Evolutionary conservation across 2,329 filamentous ascomycete genomes (phyloP).

Genomic region (Xylariaceae sp.): DNA sequence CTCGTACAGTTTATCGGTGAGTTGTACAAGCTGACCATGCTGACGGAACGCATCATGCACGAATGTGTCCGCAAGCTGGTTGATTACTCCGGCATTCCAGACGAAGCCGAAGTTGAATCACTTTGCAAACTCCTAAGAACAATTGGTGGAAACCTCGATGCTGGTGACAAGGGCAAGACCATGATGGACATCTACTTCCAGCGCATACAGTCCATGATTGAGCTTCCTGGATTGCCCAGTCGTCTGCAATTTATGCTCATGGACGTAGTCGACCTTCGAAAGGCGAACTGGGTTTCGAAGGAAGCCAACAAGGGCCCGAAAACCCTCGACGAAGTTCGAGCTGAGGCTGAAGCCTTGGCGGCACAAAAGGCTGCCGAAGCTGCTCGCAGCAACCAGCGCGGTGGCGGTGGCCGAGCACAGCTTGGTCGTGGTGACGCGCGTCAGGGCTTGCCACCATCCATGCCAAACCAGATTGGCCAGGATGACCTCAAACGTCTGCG

Average conservation of each 20-base stretch:
- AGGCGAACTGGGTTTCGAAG: conserved; percentile 74
- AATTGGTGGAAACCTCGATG: conserved; percentile 82
- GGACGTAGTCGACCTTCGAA: conserved; percentile 84
- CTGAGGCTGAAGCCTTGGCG: conserved; percentile 70
- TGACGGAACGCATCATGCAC: conserved; percentile 99
- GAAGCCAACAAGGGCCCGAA: conserved; percentile 91
- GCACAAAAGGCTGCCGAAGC: conserved; percentile 77
- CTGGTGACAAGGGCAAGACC: conserved; percentile 71
- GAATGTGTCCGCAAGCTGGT: conserved; percentile 96
- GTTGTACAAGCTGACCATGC: conserved; percentile 96
- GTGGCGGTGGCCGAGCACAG: conserved; percentile 63
- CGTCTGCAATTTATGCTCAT: conserved; percentile 94
- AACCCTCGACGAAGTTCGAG: conserved; percentile 88
- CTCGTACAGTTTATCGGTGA: conserved; percentile 99
- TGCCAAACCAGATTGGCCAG: conserved; percentile 81
- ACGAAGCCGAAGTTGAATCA: conserved; percentile 94
- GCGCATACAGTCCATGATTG: conserved; percentile 77
- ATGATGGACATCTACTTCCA: conserved; percentile 94
- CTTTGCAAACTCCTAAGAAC: conserved; percentile 88
- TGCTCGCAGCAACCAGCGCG: conserved; percentile 57
- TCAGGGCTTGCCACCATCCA: conserved; percentile 64
- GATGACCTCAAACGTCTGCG: conserved; percentile 87
- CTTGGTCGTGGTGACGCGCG: conserved; percentile 83
- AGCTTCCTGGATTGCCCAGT: conserved; percentile 75
- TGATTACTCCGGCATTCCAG: conserved; percentile 87